Evolutionary conservation across 345 rosid genomes (phyloP), one percentile per base, ranked within the genome.

Genomic region (Ailanthus altissimus): DNA sequence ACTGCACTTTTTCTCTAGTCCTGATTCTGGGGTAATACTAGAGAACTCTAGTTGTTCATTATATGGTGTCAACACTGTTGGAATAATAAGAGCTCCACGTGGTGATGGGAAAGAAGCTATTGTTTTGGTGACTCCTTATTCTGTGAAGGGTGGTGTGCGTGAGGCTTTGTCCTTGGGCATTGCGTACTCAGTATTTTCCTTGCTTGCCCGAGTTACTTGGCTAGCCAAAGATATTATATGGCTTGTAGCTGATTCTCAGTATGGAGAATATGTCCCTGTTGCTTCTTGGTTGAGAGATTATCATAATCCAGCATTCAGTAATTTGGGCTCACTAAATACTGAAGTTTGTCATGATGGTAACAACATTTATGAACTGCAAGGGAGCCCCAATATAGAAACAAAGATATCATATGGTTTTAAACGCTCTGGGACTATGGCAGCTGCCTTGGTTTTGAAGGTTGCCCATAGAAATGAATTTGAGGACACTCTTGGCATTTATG

Each of bases 41-140:
- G 88, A 81, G 79, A 90, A 89, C 82, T 78, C 78, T 32, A 90
- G 86, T 70, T 92, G 93, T 82, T 83, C 89, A 8, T 82, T 87
- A 13, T 82, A 87, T 76, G 94, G 94, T 4, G 56, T 87, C 72
- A 89, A 78, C 72, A 65, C 78, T 64, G 76, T 84, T 54, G 92
- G 98, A 73, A 91, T 93, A 63, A 86, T 92, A 81, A 92, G 99
- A 88, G 99, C 99, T 53, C 91, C 97, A 47, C 97, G 88, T 58
- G 97, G 94, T 80, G 99, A 96, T 60, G 97, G 98, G 61, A 96
- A 92, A 77, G 98, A 96, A 86, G 86, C 96, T 85, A 89, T 96
- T 65, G 97, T 93, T 47, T 83, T 96, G 88, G 97, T 91, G 70
- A 92, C 98, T 60, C 98, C 98, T 65, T 96, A 86, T 75, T 84